Percentiles rank a stretch among this genome's conserved stretches.
phyloP scores from a whole-genome alignment of 164 flowering plant genomes.

The Liquidambar formosana region DNA sequence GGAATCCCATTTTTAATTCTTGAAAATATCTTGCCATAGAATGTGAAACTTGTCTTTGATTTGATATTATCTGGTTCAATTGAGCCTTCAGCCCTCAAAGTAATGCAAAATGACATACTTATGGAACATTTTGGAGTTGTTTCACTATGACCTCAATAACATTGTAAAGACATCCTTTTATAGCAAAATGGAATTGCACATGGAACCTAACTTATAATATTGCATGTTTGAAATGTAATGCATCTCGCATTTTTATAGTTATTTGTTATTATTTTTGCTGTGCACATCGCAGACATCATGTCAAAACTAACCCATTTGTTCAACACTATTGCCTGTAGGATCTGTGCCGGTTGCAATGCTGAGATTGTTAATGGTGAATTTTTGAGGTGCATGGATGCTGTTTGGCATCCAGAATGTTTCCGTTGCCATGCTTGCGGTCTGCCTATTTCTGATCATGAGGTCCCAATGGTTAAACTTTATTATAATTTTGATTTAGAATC shows the following conservation, averaged over 20 bases:
- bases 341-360: constrained; percentile 85
- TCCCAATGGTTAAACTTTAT: constrained; percentile 15
- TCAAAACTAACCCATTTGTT: constrained; percentile 1
- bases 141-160: not conserved
- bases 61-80: too few relatives aligned
- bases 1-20: too few relatives aligned
- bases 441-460: constrained; percentile 96
- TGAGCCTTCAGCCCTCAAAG: too few relatives aligned
- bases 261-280: too few relatives aligned
- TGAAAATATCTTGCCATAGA: too few relatives aligned
- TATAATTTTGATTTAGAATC: not conserved
- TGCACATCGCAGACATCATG: too few relatives aligned
- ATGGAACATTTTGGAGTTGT: not conserved
- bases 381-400: constrained; percentile 84
- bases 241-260: too few relatives aligned
- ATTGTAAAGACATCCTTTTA: not conserved
- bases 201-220: too few relatives aligned
- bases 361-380: constrained; percentile 92
- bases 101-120: not conserved
- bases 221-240: too few relatives aligned
- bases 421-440: constrained; percentile 79
- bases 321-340: constrained; percentile 34
- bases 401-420: constrained; percentile 99
- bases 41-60: too few relatives aligned
- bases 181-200: too few relatives aligned